A percentile compares a stretch with the other conserved stretches of the same genome.
Conservation (phyloP, 371 early-diverging fungal genomes). For the Fennellomyces sp. region DNA sequence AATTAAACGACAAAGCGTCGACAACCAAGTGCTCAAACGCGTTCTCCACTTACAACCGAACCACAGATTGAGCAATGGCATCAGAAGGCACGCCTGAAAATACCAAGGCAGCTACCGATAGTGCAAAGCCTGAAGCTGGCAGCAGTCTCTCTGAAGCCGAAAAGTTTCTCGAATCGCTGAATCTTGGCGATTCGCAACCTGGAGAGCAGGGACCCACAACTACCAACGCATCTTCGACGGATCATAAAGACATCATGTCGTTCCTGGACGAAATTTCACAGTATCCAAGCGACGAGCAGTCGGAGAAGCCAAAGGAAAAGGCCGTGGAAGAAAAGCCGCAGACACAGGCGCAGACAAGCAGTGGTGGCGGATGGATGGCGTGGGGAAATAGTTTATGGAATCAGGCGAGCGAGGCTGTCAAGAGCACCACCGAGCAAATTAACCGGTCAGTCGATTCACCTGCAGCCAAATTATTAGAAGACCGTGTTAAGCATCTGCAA, state of each 20-base stretch:
- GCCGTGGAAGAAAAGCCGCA: background rate
- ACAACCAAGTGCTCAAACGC: no score
- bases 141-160: constrained; percentile 52
- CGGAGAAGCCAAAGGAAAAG: constrained; percentile 1
- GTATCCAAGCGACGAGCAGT: constrained; percentile 23
- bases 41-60: no score
- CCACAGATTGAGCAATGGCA: constrained; percentile 2
- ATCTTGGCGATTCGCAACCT: constrained; percentile 33
- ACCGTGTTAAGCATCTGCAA: constrained; percentile 53
- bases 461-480: constrained; percentile 58
- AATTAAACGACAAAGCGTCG: no score
- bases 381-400: constrained; percentile 55
- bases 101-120: background rate
- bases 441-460: constrained; percentile 30
- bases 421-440: constrained; percentile 53
- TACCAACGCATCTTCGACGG: constrained; percentile 18
- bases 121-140: background rate
- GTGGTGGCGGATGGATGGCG: constrained; percentile 38
- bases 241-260: constrained; percentile 55
- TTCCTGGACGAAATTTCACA: constrained; percentile 56
- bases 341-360: background rate
- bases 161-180: constrained; percentile 50
- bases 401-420: constrained; percentile 55
- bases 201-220: background rate
- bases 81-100: background rate